These are phyloP conservation scores for Leccinum imitatum DNA, from an alignment of 768 basidiomycete species.

Conservation along the genomic window DNA sequence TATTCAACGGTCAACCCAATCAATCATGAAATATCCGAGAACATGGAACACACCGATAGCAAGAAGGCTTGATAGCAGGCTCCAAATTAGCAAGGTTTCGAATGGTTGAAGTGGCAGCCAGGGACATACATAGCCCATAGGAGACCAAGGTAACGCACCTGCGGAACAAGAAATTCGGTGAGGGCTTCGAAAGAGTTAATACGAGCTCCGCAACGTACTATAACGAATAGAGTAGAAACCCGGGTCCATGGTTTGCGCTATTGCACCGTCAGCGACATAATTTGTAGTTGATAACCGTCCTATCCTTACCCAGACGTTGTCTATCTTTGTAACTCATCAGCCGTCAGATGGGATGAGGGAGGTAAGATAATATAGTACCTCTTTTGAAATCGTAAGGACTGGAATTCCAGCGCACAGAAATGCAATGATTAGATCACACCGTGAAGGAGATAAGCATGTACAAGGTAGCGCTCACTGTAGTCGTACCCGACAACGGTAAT, in stretches of 20 bases:
- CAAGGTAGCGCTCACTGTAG: constrained; percentile 7
- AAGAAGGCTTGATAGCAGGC: not conserved
- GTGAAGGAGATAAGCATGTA: not conserved
- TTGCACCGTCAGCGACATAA: not conserved
- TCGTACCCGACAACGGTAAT: constrained; percentile 14
- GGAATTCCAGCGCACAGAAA: not conserved
- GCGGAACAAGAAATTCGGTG: not conserved
- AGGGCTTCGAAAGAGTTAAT: not conserved
- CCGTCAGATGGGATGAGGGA: not conserved
- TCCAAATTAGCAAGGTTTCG: not conserved
- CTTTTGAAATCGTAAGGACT: constrained; percentile 17
- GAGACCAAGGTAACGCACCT: constrained; percentile 1
- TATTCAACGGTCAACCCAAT: not conserved
- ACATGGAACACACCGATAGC: not conserved
- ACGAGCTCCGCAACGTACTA: not conserved
- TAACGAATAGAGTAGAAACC: not conserved
- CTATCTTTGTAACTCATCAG: constrained; percentile 2
- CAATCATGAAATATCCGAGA: not conserved
- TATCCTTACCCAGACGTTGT: constrained; percentile 4
- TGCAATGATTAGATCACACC: not conserved
- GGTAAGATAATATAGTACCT: constrained; percentile 4
- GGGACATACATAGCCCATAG: not conserved
- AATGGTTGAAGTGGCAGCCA: not conserved
- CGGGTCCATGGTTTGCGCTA: not conserved
- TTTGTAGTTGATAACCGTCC: no score